phyloP scores from a whole-genome alignment of 148 eudicot species.

The Linanthus parryae region DNA sequence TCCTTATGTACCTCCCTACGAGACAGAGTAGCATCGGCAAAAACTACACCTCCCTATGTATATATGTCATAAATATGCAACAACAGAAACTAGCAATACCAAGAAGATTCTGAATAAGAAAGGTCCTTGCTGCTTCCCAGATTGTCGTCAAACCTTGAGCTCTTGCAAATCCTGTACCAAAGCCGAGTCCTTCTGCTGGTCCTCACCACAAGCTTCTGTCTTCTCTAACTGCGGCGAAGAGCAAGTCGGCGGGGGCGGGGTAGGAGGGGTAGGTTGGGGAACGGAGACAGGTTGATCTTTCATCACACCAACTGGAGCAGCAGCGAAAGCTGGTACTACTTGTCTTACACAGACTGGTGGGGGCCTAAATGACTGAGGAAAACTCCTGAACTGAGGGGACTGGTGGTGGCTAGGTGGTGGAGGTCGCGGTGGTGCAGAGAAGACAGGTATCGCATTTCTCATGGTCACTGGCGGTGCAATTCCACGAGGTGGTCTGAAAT shows the following conservation, averaged over 20 bases:
- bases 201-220: conserved; percentile 9
- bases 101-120: too few relatives aligned
- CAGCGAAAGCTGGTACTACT: conserved; percentile 38
- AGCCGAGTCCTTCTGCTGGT: conserved; percentile 14
- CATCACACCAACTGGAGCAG: conserved; percentile 25
- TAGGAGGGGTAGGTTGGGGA: conserved; percentile 10
- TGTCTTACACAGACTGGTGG: conserved; percentile 51
- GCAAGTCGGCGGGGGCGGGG: conserved; percentile 8
- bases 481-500: conserved; percentile 40
- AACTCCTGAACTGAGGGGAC: conserved; percentile 18
- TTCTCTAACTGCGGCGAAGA: conserved; percentile 11
- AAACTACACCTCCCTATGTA: too few relatives aligned
- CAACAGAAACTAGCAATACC: too few relatives aligned
- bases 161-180: conserved; percentile 21
- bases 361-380: conserved; percentile 22
- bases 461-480: conserved; percentile 64
- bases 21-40: too few relatives aligned
- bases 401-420: conserved; percentile 27
- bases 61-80: too few relatives aligned
- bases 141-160: conserved; percentile 25
- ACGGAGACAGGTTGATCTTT: conserved; percentile 20
- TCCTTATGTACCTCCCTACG: too few relatives aligned
- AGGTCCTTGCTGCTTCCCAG: too few relatives aligned
- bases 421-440: conserved; percentile 50
- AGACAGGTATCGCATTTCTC: conserved; percentile 50